Conservation (phyloP, 106 monocot species). For the Ottelia alismoides region DNA sequence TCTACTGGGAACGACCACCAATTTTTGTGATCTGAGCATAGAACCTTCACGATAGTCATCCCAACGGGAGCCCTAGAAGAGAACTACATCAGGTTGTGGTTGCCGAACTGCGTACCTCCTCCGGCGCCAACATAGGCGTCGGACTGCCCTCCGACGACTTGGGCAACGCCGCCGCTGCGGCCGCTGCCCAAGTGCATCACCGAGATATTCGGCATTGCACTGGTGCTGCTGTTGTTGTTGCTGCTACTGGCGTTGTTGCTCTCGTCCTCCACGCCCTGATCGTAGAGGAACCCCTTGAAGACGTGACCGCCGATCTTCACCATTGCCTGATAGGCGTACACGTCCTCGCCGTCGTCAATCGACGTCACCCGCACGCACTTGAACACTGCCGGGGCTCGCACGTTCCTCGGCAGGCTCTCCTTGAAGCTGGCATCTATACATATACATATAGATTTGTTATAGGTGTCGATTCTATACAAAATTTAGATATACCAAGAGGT, state of each 20-base stretch:
- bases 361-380: constrained; percentile 49
- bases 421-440: constrained; percentile 25
- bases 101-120: background rate
- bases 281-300: constrained; percentile 45
- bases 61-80: no score
- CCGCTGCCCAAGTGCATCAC: constrained; percentile 52
- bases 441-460: background rate
- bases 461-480: background rate
- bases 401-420: constrained; percentile 44
- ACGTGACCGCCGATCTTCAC: constrained; percentile 44
- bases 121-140: constrained; percentile 15
- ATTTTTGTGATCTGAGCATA: no score
- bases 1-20: no score
- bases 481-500: background rate
- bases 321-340: constrained; percentile 35
- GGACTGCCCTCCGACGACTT: constrained; percentile 15
- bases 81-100: background rate
- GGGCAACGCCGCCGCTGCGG: constrained; percentile 9
- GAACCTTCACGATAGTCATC: no score
- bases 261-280: constrained; percentile 36
- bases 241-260: background rate
- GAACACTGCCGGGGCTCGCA: constrained; percentile 67
- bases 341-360: constrained; percentile 54
- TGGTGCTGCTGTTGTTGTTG: background rate
- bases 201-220: constrained; percentile 42